These are phyloP conservation scores for Rhododendron henanense DNA, from an alignment of 148 eudicot species.

Conservation along the genomic window DNA sequence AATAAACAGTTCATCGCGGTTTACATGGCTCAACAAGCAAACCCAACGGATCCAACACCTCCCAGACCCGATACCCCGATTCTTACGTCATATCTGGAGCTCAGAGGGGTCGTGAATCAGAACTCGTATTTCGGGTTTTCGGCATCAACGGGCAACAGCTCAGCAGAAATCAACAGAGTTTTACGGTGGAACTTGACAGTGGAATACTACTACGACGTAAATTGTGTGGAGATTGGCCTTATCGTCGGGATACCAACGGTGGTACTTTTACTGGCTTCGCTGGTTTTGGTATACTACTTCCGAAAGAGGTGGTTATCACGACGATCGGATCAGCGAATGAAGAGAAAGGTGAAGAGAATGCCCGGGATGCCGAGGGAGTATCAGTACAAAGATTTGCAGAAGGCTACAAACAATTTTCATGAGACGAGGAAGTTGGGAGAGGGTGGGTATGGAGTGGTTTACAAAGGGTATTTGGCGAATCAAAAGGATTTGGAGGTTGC, in stretches of 20 bases:
- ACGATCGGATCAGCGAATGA: constrained; percentile 29
- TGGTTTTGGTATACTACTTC: constrained; percentile 9
- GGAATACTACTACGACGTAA: constrained; percentile 13
- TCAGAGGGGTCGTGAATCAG: constrained; percentile 29
- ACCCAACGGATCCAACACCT: constrained; percentile 9
- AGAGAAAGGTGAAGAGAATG: constrained; percentile 52
- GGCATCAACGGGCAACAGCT: constrained; percentile 62
- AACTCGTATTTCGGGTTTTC: constrained; percentile 76
- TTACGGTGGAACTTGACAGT: constrained; percentile 79
- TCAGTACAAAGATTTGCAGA: constrained; percentile 56
- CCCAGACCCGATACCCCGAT: constrained; percentile 42
- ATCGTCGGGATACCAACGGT: constrained; percentile 21
- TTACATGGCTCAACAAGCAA: constrained; percentile 32
- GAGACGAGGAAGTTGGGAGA: constrained; percentile 63
- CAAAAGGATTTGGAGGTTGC: constrained; percentile 59
- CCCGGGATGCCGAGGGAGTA: constrained; percentile 80
- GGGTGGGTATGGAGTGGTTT: constrained; percentile 84
- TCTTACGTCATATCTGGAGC: constrained; percentile 28
- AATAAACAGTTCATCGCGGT: constrained; percentile 28
- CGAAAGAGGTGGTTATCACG: constrained; percentile 10
- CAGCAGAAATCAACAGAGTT: constrained; percentile 58
- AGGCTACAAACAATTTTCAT: constrained; percentile 68
- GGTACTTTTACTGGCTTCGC: constrained; percentile 19
- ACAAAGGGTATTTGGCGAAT: constrained; percentile 36
- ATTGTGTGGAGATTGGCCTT: constrained; percentile 1